Conservation (phyloP, 768 basidiomycete genomes). For the Boletellus ananas region DNA sequence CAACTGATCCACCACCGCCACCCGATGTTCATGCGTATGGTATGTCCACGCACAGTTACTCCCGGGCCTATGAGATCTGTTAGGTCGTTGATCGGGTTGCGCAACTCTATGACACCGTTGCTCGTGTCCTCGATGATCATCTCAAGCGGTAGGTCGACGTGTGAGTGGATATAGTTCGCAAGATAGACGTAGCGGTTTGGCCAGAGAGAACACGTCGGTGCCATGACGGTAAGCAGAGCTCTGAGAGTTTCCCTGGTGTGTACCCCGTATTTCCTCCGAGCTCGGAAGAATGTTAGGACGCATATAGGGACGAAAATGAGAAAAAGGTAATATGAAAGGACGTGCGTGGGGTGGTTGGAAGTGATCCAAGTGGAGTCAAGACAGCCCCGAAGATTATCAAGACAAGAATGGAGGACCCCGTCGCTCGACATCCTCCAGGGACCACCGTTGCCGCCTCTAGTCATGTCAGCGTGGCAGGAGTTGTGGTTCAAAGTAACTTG, state of each 20-base stretch:
- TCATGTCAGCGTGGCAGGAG: constrained; percentile 2
- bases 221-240: constrained; percentile 40
- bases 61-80: constrained; percentile 34
- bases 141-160: constrained; percentile 32
- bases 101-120: constrained; percentile 42
- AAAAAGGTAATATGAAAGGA: constrained; percentile 7
- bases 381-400: background rate
- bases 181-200: constrained; percentile 35
- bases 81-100: constrained; percentile 38
- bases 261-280: constrained; percentile 7
- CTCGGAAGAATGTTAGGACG: constrained; percentile 6
- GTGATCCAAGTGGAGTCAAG: background rate
- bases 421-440: constrained; percentile 1
- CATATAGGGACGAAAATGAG: constrained; percentile 6
- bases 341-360: background rate
- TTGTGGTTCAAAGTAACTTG: background rate
- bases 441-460: background rate
- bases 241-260: constrained; percentile 26
- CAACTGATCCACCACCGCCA: constrained; percentile 32
- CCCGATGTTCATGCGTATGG: constrained; percentile 32
- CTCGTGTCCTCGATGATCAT: constrained; percentile 36
- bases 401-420: background rate
- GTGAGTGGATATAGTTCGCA: constrained; percentile 23
- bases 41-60: constrained; percentile 37
- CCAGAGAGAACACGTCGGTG: constrained; percentile 45